Evolutionary conservation across 192 early-diverging fungal genomes (phyloP).

Genomic region (Backusella parvicylindrica): DNA sequence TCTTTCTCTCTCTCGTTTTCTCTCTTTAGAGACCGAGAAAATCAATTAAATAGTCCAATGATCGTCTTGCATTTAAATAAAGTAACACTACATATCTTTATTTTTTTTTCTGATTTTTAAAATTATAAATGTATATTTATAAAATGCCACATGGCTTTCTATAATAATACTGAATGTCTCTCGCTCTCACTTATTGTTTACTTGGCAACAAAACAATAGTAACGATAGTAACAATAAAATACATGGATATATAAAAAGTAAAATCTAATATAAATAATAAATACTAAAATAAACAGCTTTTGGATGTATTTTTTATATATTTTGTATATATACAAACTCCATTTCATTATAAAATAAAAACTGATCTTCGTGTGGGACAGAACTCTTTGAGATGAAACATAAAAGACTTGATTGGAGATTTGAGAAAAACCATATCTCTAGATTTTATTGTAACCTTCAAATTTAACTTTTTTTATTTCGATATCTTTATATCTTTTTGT

Average conservation of each 20-base stretch:
- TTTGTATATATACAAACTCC: not conserved
- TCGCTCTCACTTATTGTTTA: not conserved
- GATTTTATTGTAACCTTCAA: not conserved
- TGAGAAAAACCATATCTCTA: not conserved
- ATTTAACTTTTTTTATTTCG: not conserved
- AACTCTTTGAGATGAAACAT: not conserved
- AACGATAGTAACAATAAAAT: not conserved
- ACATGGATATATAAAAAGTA: not conserved
- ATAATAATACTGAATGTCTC: not conserved
- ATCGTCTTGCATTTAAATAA: not conserved
- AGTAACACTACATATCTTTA: not conserved
- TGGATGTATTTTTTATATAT: not conserved
- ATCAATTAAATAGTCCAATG: not conserved
- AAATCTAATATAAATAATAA: not conserved
- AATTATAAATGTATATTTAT: not conserved
- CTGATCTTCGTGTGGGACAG: not conserved
- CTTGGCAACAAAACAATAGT: not conserved
- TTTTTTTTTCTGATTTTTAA: not conserved
- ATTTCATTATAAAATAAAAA: not conserved
- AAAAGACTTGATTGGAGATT: not conserved
- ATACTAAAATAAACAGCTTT: not conserved
- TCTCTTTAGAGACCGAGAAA: not conserved
- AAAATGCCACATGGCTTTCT: not conserved
- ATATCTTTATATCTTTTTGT: not conserved
- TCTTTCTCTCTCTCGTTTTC: not conserved